Percentiles rank a stretch among this genome's conserved stretches.
These are phyloP conservation scores for Sicyos edulis DNA, from an alignment of 306 rosid genomes.

Conservation along the genomic window DNA sequence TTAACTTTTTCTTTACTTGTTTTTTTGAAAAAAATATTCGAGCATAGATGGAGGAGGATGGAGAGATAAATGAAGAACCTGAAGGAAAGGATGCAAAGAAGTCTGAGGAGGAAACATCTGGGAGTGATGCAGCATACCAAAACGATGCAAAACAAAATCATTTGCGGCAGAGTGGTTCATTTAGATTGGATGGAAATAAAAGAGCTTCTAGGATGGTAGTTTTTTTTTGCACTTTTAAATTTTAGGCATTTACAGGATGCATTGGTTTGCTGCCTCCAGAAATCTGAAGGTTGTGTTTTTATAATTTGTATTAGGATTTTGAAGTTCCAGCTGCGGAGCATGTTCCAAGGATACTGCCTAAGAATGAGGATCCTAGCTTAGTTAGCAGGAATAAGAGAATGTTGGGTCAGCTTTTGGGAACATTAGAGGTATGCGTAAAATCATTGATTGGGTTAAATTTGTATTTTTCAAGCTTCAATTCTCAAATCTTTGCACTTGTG, in stretches of 20 bases:
- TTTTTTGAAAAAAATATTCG: slow-evolving; percentile 7
- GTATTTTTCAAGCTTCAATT: background rate
- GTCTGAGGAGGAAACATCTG: slow-evolving; percentile 27
- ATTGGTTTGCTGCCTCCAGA: slow-evolving; percentile 15
- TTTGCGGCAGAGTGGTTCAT: slow-evolving; percentile 48
- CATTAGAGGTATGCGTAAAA: slow-evolving; percentile 60
- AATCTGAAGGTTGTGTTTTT: background rate
- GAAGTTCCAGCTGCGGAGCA: slow-evolving; percentile 53
- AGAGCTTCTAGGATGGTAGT: slow-evolving; percentile 47
- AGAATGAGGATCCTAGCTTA: slow-evolving; percentile 85
- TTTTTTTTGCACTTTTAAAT: background rate
- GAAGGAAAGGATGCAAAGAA: slow-evolving; percentile 41
- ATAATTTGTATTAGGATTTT: slow-evolving; percentile 44
- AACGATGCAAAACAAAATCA: slow-evolving; percentile 35
- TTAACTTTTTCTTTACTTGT: background rate
- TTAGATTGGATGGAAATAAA: slow-evolving; percentile 50
- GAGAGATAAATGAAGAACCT: slow-evolving; percentile 54
- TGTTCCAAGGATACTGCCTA: slow-evolving; percentile 81
- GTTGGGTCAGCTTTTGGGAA: slow-evolving; percentile 95
- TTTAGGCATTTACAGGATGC: slow-evolving; percentile 16
- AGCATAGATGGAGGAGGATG: slow-evolving; percentile 71
- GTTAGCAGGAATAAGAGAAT: slow-evolving; percentile 88
- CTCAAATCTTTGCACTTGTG: slow-evolving; percentile 3
- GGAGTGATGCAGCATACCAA: slow-evolving; percentile 22
- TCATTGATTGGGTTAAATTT: slow-evolving; percentile 18